Evolutionary conservation across 164 flowering plant species (phyloP).

Genomic region (Vitis amurensis): DNA sequence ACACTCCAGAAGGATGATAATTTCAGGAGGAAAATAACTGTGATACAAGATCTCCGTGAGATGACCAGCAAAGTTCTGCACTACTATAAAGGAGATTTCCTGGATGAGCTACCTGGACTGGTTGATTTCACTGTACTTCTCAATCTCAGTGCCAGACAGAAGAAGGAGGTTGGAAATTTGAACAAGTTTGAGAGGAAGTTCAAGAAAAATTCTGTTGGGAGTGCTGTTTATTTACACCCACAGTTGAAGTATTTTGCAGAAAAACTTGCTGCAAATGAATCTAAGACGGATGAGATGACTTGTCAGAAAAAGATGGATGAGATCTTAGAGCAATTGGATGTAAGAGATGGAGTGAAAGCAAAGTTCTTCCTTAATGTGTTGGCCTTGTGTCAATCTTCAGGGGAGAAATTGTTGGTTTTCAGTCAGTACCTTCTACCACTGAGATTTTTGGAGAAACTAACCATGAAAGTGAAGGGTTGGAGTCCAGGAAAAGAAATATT

Average conservation of each 20-base stretch:
- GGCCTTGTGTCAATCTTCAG: constrained; percentile 59
- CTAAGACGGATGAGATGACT: constrained; percentile 25
- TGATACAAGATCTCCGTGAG: constrained; percentile 82
- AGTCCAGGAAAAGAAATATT: constrained; percentile 61
- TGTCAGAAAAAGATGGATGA: constrained; percentile 29
- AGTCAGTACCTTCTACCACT: constrained; percentile 82
- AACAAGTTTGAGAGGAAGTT: constrained; percentile 46
- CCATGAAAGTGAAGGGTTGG: constrained; percentile 58
- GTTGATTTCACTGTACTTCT: constrained; percentile 74
- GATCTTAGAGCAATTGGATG: constrained; percentile 43
- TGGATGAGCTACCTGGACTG: constrained; percentile 91
- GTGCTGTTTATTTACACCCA: constrained; percentile 78
- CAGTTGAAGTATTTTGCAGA: constrained; percentile 43
- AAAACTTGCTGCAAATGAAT: constrained; percentile 18
- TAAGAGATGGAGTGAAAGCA: constrained; percentile 81
- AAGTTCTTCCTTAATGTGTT: constrained; percentile 75
- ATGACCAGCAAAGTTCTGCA: constrained; percentile 81
- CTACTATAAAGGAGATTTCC: constrained; percentile 84
- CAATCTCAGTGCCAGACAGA: constrained; percentile 52
- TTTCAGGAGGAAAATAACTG: constrained; percentile 49
- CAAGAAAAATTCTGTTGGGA: constrained; percentile 52
- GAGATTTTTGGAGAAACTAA: constrained; percentile 73
- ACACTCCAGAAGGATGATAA: constrained; percentile 68
- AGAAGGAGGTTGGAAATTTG: constrained; percentile 34
- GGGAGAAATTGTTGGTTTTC: constrained; percentile 86